Conservation (phyloP, 2,329 filamentous ascomycete species). For the Trichocomaceae sp. region DNA sequence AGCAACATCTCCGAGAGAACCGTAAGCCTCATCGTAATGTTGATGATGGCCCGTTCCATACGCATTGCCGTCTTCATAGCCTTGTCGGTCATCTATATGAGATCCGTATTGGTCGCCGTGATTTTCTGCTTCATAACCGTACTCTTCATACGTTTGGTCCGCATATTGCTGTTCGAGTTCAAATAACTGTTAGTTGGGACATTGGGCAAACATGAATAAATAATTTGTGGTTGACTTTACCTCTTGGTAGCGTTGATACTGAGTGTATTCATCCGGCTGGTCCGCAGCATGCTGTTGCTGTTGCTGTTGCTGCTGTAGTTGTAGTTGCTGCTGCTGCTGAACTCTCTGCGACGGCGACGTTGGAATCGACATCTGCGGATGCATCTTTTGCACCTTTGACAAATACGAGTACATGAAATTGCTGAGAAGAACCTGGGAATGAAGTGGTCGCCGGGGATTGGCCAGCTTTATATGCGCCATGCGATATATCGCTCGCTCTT, state of each 20-base stretch:
- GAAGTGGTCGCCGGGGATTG: constrained; percentile 85
- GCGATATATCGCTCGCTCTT: constrained; percentile 93
- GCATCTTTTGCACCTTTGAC: constrained; percentile 97
- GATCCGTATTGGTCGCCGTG: constrained; percentile 26
- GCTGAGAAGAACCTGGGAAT: constrained; percentile 91
- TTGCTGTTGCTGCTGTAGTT: constrained; percentile 27
- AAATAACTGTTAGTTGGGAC: constrained; percentile 11
- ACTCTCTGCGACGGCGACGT: constrained; percentile 64
- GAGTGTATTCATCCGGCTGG: constrained; percentile 37
- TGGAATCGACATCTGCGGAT: constrained; percentile 90
- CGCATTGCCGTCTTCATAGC: constrained; percentile 32
- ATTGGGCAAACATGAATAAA: not conserved
- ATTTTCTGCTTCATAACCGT: constrained; percentile 45
- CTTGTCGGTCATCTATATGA: constrained; percentile 33
- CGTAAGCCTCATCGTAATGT: constrained; percentile 31
- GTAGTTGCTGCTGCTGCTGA: constrained; percentile 28
- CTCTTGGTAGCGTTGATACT: constrained; percentile 44
- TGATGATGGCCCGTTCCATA: constrained; percentile 28
- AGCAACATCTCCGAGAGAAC: constrained; percentile 36
- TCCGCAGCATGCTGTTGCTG: constrained; percentile 26
- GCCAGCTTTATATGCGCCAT: constrained; percentile 99
- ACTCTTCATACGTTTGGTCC: constrained; percentile 45
- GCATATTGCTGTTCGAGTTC: constrained; percentile 31
- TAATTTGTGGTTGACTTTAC: constrained; percentile 23
- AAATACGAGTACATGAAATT: constrained; percentile 99